These are phyloP conservation scores for Dianthus caryophyllus DNA, from an alignment of 148 eudicot species.

Conservation along the genomic window DNA sequence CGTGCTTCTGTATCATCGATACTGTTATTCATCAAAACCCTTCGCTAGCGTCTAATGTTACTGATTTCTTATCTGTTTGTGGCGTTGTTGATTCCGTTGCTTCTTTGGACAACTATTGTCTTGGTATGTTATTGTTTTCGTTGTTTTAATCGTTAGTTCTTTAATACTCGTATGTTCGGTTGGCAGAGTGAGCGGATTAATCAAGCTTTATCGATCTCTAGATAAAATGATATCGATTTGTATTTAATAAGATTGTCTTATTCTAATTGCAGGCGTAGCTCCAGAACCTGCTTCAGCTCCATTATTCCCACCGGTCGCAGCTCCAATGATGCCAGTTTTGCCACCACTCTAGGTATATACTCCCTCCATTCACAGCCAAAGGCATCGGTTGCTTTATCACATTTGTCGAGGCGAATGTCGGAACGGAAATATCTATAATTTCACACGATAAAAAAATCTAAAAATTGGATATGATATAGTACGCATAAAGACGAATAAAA, in stretches of 20 bases:
- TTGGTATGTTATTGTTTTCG: slow-evolving; percentile 1
- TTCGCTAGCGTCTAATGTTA: background rate
- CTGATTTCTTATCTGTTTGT: slow-evolving; percentile 9
- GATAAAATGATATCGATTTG: too few relatives aligned
- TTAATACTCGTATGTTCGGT: background rate
- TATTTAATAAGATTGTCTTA: too few relatives aligned
- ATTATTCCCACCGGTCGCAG: background rate
- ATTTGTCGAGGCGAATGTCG: too few relatives aligned
- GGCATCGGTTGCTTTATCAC: too few relatives aligned
- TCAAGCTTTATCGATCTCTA: too few relatives aligned
- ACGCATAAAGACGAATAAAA: too few relatives aligned
- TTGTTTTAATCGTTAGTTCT: background rate
- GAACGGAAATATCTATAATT: too few relatives aligned
- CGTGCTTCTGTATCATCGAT: slow-evolving; percentile 5
- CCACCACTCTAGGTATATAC: slow-evolving; percentile 9
- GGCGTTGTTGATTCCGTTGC: slow-evolving; percentile 3
- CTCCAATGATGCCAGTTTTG: slow-evolving; percentile 9
- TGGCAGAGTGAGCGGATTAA: too few relatives aligned
- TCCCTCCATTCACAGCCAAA: too few relatives aligned
- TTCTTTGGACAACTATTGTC: slow-evolving; percentile 18
- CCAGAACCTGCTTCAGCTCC: slow-evolving; percentile 7
- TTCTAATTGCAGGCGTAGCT: background rate
- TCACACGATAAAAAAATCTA: too few relatives aligned
- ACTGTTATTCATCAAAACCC: slow-evolving; percentile 15
- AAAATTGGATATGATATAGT: too few relatives aligned